Evolutionary conservation across 2,329 filamentous ascomycete genomes (phyloP).

Genomic region (Pezizomycotina sp.): DNA sequence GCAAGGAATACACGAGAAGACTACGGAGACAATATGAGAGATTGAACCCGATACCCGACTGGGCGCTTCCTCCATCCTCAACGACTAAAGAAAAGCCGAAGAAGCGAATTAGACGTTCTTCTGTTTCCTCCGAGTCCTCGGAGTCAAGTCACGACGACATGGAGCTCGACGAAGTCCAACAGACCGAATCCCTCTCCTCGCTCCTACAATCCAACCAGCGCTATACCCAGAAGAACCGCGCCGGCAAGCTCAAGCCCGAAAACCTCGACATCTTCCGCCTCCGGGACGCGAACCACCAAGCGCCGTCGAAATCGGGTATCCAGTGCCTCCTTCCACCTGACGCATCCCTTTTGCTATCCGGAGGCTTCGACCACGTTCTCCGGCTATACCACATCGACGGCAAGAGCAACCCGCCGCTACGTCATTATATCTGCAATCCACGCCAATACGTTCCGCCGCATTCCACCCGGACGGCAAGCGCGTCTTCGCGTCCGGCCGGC

Average conservation of each 20-base stretch:
- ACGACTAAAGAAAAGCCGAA: conserved; percentile 32
- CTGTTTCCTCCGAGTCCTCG: conserved; percentile 32
- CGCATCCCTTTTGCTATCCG: conserved; percentile 76
- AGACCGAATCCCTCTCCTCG: conserved; percentile 37
- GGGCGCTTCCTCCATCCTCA: conserved; percentile 35
- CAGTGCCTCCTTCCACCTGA: no score
- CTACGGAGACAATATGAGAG: conserved; percentile 61
- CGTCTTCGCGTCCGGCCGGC: conserved; percentile 74
- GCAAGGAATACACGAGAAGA: conserved; percentile 67
- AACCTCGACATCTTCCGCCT: conserved; percentile 78
- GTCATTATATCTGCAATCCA: conserved; percentile 68
- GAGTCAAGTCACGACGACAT: conserved; percentile 38
- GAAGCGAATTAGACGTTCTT: conserved; percentile 32
- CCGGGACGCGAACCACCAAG: conserved; percentile 61
- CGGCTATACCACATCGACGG: conserved; percentile 75
- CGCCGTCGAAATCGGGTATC: conserved; percentile 40
- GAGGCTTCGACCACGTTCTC: conserved; percentile 68
- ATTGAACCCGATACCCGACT: conserved; percentile 45
- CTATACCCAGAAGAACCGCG: conserved; percentile 44
- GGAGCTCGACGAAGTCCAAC: conserved; percentile 29
- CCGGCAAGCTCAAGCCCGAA: conserved; percentile 64
- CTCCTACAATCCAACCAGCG: conserved; percentile 58
- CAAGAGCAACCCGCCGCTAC: conserved; percentile 63
- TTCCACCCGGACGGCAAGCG: conserved; percentile 60
- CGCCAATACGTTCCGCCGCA: conserved; percentile 66